phyloP scores from a whole-genome alignment of 2,329 filamentous ascomycete species.

The Paracoccidioides lutzii region DNA sequence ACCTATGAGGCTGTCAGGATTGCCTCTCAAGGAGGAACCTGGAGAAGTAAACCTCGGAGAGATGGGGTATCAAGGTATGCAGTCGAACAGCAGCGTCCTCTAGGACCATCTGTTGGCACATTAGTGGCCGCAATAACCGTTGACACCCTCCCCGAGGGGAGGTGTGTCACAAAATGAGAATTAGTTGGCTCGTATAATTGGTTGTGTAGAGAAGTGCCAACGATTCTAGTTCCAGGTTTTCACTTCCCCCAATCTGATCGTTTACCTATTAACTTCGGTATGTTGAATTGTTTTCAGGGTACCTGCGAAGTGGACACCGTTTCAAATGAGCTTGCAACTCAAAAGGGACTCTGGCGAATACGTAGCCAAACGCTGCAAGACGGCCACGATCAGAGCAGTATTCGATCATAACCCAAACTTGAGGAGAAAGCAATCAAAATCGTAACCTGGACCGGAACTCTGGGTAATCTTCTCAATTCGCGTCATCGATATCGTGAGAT shows the following conservation, averaged over 20 bases:
- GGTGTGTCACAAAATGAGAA: constrained; percentile 22
- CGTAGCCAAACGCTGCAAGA: constrained; percentile 28
- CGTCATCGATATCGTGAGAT: neutral
- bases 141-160: neutral
- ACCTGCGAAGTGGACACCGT: constrained; percentile 41
- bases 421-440: constrained; percentile 36
- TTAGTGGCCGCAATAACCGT: neutral
- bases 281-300: constrained; percentile 25
- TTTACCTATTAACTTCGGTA: neutral
- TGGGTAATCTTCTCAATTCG: constrained; percentile 44
- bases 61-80: neutral
- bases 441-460: constrained; percentile 46
- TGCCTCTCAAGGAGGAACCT: neutral
- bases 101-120: neutral
- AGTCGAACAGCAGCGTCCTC: neutral
- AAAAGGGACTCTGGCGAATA: constrained; percentile 33
- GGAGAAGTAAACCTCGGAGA: neutral
- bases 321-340: constrained; percentile 21
- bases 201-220: constrained; percentile 25
- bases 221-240: constrained; percentile 36
- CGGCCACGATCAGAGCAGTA: constrained; percentile 29
- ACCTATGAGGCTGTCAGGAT: neutral
- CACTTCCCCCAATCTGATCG: neutral
- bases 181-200: constrained; percentile 43
- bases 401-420: constrained; percentile 29